Percentiles rank a stretch among this genome's conserved stretches.
phyloP scores from a whole-genome alignment of 2,329 filamentous ascomycete species.

The Penicillium freii region DNA sequence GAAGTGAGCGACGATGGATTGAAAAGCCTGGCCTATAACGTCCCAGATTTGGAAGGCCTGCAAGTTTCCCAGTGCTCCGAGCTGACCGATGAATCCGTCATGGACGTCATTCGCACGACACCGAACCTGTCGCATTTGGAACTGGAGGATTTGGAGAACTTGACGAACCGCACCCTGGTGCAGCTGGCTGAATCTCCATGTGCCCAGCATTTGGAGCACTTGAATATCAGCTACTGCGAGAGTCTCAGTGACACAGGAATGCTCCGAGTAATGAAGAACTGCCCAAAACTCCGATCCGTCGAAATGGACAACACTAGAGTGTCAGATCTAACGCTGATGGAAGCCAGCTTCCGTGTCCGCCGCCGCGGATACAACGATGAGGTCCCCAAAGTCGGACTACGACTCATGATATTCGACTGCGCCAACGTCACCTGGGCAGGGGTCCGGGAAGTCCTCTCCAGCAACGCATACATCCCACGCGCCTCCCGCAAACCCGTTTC shows the following conservation, averaged over 20 bases:
- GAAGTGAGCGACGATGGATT: constrained; percentile 71
- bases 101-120: constrained; percentile 69
- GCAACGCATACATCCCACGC: constrained; percentile 72
- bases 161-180: constrained; percentile 74
- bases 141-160: constrained; percentile 74
- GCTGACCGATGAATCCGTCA: constrained; percentile 71
- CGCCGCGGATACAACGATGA: constrained; percentile 56
- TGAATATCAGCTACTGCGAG: constrained; percentile 90
- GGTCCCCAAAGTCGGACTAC: constrained; percentile 62
- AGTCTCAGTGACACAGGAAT: constrained; percentile 78
- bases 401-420: constrained; percentile 86
- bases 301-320: constrained; percentile 94
- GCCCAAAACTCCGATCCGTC: constrained; percentile 65
- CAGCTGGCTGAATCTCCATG: constrained; percentile 76
- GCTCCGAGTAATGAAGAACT: constrained; percentile 75
- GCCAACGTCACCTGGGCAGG: constrained; percentile 90
- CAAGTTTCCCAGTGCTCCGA: constrained; percentile 75
- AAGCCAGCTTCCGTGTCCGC: constrained; percentile 78
- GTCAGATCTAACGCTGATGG: constrained; percentile 78
- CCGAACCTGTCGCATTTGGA: constrained; percentile 82
- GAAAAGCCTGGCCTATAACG: constrained; percentile 67
- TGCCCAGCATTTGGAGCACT: constrained; percentile 67
- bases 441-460: constrained; percentile 77
- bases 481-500: constrained; percentile 37
- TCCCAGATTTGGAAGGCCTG: constrained; percentile 77